Evolutionary conservation across 768 basidiomycete genomes (phyloP).

Genomic region (Coprinellus micaceus): DNA sequence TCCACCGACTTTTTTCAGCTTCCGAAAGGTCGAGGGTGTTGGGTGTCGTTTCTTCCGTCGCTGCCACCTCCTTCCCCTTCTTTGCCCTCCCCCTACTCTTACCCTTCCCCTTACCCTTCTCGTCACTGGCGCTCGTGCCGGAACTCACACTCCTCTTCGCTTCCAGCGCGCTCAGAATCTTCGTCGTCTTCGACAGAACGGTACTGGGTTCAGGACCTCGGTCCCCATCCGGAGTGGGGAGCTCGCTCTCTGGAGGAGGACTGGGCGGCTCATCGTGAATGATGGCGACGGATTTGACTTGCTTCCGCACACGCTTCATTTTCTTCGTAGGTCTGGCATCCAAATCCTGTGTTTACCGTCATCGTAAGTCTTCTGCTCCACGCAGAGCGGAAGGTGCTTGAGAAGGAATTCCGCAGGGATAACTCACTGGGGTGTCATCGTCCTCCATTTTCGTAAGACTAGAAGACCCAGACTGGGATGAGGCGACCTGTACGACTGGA

Average conservation of each 20-base stretch:
- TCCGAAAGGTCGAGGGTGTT: not conserved
- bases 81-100: not conserved
- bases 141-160: not conserved
- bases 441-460: constrained; percentile 9
- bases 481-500: not conserved
- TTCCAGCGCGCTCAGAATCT: not conserved
- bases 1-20: constrained; percentile 7
- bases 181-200: not conserved
- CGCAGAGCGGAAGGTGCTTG: no score
- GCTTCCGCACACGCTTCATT: constrained; percentile 35
- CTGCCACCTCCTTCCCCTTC: not conserved
- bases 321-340: constrained; percentile 37
- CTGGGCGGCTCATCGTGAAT: constrained; percentile 32
- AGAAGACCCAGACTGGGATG: not conserved
- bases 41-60: no score
- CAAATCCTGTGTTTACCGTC: constrained; percentile 21
- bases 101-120: not conserved
- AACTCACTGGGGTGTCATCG: constrained; percentile 17
- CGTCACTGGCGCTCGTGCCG: not conserved
- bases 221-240: not conserved
- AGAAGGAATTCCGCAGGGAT: no score
- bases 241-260: constrained; percentile 26
- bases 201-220: not conserved
- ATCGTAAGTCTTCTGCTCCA: not conserved
- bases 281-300: constrained; percentile 41